Evolutionary conservation across 306 rosid genomes (phyloP), one percentile per base, ranked within the genome.

Genomic region (Glycine latifolia): DNA sequence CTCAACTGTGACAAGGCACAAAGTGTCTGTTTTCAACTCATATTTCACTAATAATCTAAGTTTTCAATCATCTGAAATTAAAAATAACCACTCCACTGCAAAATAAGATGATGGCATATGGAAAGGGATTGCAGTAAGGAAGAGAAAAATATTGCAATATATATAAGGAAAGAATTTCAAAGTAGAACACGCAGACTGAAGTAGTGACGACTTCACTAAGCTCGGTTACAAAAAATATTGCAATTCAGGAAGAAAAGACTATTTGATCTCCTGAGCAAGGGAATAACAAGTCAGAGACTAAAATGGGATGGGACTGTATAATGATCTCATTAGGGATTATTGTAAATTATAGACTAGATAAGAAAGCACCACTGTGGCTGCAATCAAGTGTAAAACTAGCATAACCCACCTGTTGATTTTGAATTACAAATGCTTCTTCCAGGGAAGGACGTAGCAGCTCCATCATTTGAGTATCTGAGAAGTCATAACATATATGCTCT

Each of bases 391-490:
- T 54, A 67, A 70, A 53, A 76, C 46, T 8, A 65, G 83, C 33
- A 53, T 6, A 56, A 82, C 74, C 65, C 8, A 95, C 99, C 97
- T 93, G 99, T 71, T 95, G 99, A 83, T 95, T 95, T 81, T 93
- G 99, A 87, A 95, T 95, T 20, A 95, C 99, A 89, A 95, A 95
- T 15, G 99, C 99, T 88, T 95, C 99, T 90, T 95, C 99, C 79
- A 95, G 80, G 11, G 99, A 95, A 60, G 98, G 98, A 35, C 98
- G 94, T 71, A 95, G 97, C 89, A 95, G 79, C 86, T 95, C 99
- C 99, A 95, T 95, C 99, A 95, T 95, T 82, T 85, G 90, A 63
- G 96, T 90, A 87, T 95, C 99, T 3, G 97, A 78, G 75, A 95
- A 95, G 80, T 93, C 99, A 71, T 95, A 95, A 71, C 99, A 93